Percentiles rank a stretch among this genome's conserved stretches.
Evolutionary conservation across 305 asterid species (phyloP).

Genomic region (Stenogyne calaminthoides): DNA sequence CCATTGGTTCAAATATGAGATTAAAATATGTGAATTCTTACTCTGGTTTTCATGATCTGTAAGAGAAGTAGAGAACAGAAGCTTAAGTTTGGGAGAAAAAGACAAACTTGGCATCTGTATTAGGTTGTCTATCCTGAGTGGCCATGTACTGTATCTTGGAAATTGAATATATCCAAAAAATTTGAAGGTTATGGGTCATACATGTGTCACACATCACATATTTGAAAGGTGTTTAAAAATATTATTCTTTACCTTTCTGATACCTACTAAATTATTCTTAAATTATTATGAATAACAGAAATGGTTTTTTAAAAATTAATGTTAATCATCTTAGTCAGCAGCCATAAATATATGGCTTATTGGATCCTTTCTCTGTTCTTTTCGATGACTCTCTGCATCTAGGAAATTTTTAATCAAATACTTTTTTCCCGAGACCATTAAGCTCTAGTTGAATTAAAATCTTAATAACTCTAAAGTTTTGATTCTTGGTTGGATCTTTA

Average conservation of each 20-base stretch:
- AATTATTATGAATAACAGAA: not conserved
- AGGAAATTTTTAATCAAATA: not conserved
- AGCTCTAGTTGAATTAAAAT: not conserved
- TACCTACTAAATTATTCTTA: not conserved
- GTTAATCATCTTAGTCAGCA: not conserved
- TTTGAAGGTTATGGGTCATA: not conserved
- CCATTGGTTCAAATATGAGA: not conserved
- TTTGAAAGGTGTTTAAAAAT: not conserved
- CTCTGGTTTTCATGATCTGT: not conserved
- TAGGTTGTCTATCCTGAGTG: not conserved
- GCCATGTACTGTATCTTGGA: not conserved
- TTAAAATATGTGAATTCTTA: not conserved
- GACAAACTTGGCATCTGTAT: slow-evolving; percentile 4
- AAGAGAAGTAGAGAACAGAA: not conserved
- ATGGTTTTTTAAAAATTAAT: not conserved
- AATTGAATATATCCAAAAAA: not conserved
- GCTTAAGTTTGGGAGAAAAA: not conserved
- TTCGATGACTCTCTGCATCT: not conserved
- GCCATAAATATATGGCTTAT: slow-evolving; percentile 1
- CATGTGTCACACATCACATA: not conserved
- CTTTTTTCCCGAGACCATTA: not conserved
- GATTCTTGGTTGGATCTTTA: not conserved
- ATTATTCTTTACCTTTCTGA: not conserved
- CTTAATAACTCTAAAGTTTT: not conserved
- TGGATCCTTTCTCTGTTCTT: slow-evolving; percentile 1